Conservation (phyloP, 257 asterid species). For the Rehmannia glutinosa region DNA sequence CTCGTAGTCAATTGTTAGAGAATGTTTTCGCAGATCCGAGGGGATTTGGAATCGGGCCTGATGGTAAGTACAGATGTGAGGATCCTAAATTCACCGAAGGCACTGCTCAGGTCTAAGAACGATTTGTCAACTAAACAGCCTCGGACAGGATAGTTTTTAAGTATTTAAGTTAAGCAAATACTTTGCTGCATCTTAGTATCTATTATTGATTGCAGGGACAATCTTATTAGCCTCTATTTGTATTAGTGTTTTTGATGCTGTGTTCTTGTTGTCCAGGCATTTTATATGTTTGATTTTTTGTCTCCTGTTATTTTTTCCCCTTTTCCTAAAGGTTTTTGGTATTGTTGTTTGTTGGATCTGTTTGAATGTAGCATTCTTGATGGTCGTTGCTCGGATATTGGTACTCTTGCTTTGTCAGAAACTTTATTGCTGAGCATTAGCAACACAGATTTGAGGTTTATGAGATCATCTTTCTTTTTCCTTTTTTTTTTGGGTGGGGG, state of each 20-base stretch:
- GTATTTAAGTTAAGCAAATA: not conserved
- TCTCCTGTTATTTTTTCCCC: slow-evolving; percentile 1
- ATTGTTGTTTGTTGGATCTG: slow-evolving; percentile 18
- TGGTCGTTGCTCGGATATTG: not conserved
- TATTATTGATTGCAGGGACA: slow-evolving; percentile 17
- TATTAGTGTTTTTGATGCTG: slow-evolving; percentile 19
- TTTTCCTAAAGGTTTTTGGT: slow-evolving; percentile 6
- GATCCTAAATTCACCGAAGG: slow-evolving; percentile 97
- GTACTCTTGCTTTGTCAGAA: no score
- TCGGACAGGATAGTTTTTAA: not conserved
- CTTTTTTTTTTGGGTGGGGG: no score
- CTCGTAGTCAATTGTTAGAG: slow-evolving; percentile 83
- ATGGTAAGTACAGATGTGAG: slow-evolving; percentile 95
- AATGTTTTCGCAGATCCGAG: slow-evolving; percentile 94
- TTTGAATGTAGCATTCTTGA: slow-evolving; percentile 10
- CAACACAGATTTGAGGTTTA: no score
- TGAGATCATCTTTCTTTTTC: no score
- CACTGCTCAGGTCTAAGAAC: slow-evolving; percentile 74
- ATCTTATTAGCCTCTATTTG: slow-evolving; percentile 13
- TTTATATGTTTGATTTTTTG: slow-evolving; percentile 20
- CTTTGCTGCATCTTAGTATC: slow-evolving; percentile 20
- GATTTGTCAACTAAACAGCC: not conserved
- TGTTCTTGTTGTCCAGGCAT: slow-evolving; percentile 24
- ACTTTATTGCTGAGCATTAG: no score
- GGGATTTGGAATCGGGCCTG: slow-evolving; percentile 94